Evolutionary conservation across 179 eudicot species (phyloP), one percentile per base, ranked within the genome.

Genomic region (Beta macrorhiza): DNA sequence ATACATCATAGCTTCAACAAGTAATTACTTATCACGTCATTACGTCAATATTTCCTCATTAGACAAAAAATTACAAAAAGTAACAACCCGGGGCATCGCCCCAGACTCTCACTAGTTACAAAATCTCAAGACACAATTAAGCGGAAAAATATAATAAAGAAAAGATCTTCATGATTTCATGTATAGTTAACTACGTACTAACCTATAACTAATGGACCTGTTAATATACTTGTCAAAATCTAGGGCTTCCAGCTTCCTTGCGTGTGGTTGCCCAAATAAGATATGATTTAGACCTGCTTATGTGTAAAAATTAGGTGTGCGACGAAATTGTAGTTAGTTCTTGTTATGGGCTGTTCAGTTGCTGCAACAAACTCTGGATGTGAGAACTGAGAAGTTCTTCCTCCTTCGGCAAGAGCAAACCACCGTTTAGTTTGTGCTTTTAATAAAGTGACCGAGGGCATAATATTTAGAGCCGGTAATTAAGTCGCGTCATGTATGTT

Each of bases 311-410:
- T 84, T 84, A 84, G 86, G 81, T 67, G 22, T 7, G 57, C 22
- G 75, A 67, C 61, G 65, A 76, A 56, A 56, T 63, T 78, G 75
- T 84, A 16, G 78, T 81, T 84, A 77, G 22, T 77, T 80, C 61
- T 78, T 80, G 81, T 84, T 83, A 83, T 47, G 62, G 68, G 79
- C 80, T 83, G 76, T 72, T 81, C n/a, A 77, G 56, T 80, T 70
- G 74, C 78, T 83, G 67, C 81, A 84, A 77, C 86, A 64, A 84
- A 72, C 84, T 72, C 78, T 84, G 76, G 77, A 72, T 53, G 59
- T 72, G 47, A 72, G 57, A 47, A 74, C 5, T 5, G 37, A 25
- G 25, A 25, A 25, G 25, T 25, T 25, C 25, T 25, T 25, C 25
- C 25, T 25, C 25, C 25, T 25, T 25, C 25, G 25, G 25, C 25